A percentile compares a stretch with the other conserved stretches of the same genome.
phyloP scores from a whole-genome alignment of 2,329 filamentous ascomycete species.

The Fonsecaea pedrosoi region DNA sequence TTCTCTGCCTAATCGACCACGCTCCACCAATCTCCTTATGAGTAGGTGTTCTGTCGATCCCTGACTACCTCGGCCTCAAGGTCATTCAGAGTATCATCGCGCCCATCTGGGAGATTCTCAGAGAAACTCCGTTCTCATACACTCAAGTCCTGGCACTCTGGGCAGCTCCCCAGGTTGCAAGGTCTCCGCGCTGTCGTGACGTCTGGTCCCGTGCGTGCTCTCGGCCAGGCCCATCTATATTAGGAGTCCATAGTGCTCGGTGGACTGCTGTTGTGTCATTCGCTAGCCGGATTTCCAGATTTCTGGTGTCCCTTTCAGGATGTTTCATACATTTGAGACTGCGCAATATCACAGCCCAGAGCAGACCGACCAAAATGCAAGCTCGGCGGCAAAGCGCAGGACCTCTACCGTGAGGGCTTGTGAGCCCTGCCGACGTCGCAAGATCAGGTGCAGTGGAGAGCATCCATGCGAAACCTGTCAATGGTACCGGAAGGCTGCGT shows the following conservation, averaged over 20 bases:
- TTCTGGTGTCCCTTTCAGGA: constrained; percentile 32
- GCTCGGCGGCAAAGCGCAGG: constrained; percentile 45
- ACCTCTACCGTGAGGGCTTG: constrained; percentile 62
- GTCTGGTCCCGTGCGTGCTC: not conserved
- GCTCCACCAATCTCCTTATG: not conserved
- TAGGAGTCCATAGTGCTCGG: not conserved
- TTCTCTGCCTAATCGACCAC: not conserved
- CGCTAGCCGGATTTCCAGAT: not conserved
- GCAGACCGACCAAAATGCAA: constrained; percentile 41
- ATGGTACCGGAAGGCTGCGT: constrained; percentile 79
- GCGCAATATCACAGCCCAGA: constrained; percentile 48
- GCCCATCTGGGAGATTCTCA: not conserved
- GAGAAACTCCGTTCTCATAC: not conserved
- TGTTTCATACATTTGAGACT: constrained; percentile 54
- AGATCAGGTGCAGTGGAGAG: constrained; percentile 82
- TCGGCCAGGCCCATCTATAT: not conserved
- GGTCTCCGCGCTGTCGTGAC: not conserved
- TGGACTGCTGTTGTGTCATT: not conserved
- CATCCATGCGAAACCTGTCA: constrained; percentile 83
- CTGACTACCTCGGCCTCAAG: constrained; percentile 10
- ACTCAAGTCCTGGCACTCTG: not conserved
- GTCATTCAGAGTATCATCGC: constrained; percentile 1
- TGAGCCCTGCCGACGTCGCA: constrained; percentile 78
- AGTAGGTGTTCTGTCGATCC: constrained; percentile 5
- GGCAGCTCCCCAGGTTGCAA: not conserved